Base-by-base conservation (phyloP, 2,329 filamentous ascomycete species). In the Talaromyces verruculosus region DNA sequence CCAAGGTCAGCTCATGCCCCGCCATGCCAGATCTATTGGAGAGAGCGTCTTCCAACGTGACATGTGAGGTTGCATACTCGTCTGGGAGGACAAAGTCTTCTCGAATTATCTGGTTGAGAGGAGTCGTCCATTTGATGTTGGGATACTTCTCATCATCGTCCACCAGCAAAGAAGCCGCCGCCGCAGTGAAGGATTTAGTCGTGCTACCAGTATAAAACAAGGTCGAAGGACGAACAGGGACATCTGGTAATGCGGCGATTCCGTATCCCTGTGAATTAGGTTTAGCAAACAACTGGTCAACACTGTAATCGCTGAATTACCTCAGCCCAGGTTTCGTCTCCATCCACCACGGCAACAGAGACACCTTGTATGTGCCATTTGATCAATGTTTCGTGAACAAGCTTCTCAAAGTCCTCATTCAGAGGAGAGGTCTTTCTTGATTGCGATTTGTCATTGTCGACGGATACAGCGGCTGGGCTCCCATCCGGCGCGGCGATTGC, bases 191-290 rank as follows among this genome's bases (percentile, higher is more conserved):
- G 2, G 84, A 82, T 71, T 88, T 88, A 17, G 84, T 85, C 0
- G 80, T 85, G 39, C 84, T 86, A 3, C 80, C 86, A 3, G 78
- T 79, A 66, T 83, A 84, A 74, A 84, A 87, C 7, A 87, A 77
- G 0, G 84, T 2, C 79, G 71, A 0, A 78, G 82, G 15, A 79
- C 79, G 1, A 75, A 72, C 0, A 72, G 77, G 22, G 19, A 61
- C 28, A 71, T 73, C 6, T 78, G 73, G 13, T 79, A 72, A n/a
- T 67, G 61, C 67, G 62, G 77, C 70, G 71, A 81, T 68, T 68
- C 82, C 73, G 69, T 79, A 76, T 51, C 78, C 77, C 80, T 82
- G 65, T 6, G 17, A 30, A 11, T 63, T 39, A 22, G 15, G 17
- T 15, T 63, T 22, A 63, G 35, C 30, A 5, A 41, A 17, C 35